Evolutionary conservation across 495 filamentous ascomycete species (phyloP), one percentile per base, ranked within the genome.

Genomic region (Delitschia confertaspora): DNA sequence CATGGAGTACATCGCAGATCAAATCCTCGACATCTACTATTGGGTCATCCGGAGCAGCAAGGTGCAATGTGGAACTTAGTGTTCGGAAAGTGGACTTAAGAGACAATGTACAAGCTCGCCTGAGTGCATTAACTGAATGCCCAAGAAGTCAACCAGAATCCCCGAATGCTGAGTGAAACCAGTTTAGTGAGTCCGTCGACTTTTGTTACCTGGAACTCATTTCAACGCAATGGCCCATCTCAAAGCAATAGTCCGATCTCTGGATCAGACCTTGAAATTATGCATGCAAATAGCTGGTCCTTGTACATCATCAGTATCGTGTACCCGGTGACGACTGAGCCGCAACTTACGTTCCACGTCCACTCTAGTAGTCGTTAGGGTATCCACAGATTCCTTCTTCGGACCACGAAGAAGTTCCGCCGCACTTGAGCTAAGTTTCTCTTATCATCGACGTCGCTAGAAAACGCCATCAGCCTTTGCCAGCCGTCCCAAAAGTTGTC

Each of bases 21-120:
- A 49, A 16, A 21, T 57, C 53, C 36, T 49, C 53, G 10, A 1
- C 2, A 35, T 53, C 53, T 2, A 57, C 37, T 3, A 57, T 39
- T 19, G 53, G 49, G 23, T 49, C 53, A 23, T 41, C 47, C 6
- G 42, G 31, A 26, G 29, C 19, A 26, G 45, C 44, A 20, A 57
- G 31, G 25, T 57, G 49, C 1, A 57, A 25, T 3, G 38, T 49
- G n/a, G 23, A 40, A 13, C 3, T 24, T 27, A 2, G 25, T 9
- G 17, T 33, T 13, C 3, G 14, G 8, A 8, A n/a, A 10, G 11
- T 10, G 19, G 4, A 2, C 13, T n/a, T n/a, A n/a, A n/a, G n/a
- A n/a, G 8, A 45, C 11, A 10, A 14, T 30, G 13, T 46, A 27
- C 9, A 46, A 27, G 6, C 3, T 16, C 5, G 42, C 24, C 6